phyloP scores from a whole-genome alignment of 306 rosid species.

The Delonix regia region DNA sequence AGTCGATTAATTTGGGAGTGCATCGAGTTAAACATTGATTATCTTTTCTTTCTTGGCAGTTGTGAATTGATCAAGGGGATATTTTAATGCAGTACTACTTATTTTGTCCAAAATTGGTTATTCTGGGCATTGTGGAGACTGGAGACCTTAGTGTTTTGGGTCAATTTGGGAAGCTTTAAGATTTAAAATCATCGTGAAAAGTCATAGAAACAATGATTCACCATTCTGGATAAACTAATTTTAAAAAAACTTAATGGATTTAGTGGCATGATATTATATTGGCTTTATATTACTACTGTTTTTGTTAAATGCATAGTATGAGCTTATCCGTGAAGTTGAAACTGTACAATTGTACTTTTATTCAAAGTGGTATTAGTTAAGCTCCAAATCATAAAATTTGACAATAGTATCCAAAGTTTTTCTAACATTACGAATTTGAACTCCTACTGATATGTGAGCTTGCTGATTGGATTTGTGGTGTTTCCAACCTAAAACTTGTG shows the following conservation, averaged over 20 bases:
- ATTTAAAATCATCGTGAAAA: background rate
- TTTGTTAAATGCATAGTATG: conserved; percentile 2
- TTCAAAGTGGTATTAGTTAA: background rate
- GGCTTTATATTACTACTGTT: background rate
- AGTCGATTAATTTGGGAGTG: background rate
- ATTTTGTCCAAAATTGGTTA: background rate
- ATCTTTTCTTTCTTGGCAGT: conserved; percentile 8
- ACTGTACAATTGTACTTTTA: conserved; percentile 4
- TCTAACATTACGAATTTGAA: background rate
- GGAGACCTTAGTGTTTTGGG: background rate
- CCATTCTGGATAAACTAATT: background rate
- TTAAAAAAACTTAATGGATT: background rate
- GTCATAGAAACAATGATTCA: background rate
- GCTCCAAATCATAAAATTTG: background rate
- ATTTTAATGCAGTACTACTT: background rate
- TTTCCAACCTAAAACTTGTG: conserved; percentile 15
- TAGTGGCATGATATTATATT: conserved; percentile 20
- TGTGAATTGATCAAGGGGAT: background rate
- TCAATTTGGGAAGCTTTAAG: background rate
- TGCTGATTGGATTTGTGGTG: conserved; percentile 21
- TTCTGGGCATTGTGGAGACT: background rate
- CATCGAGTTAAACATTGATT: background rate
- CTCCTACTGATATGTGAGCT: background rate
- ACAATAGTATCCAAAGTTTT: background rate
- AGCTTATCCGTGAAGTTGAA: conserved; percentile 6